A percentile compares a stretch with the other conserved stretches of the same genome.
Evolutionary conservation across 78 protist genomes (phyloP).

Genomic region (Pigoraptor vietnamica): DNA sequence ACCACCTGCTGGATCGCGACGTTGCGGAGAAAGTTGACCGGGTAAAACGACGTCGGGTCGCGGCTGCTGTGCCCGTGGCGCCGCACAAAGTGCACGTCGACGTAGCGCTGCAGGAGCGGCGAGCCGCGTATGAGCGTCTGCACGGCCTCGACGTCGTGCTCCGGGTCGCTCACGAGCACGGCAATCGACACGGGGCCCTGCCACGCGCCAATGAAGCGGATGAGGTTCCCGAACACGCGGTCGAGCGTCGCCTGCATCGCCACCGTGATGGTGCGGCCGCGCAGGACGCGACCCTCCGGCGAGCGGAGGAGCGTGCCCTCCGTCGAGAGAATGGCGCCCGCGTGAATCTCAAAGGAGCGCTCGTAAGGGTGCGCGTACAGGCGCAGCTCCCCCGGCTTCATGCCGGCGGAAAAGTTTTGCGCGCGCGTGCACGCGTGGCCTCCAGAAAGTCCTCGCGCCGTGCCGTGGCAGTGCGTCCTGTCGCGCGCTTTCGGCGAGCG

Average conservation of each 20-base stretch:
- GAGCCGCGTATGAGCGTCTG: not conserved
- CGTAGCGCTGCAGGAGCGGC: not conserved
- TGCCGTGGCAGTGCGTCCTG: not conserved
- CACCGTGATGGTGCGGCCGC: not conserved
- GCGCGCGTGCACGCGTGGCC: not conserved
- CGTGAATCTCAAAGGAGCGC: not conserved
- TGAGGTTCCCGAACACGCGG: not conserved
- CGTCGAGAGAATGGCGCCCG: not conserved
- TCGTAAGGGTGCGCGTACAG: not conserved
- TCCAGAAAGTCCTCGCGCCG: not conserved
- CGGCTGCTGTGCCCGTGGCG: not conserved
- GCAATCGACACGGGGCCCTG: conserved; percentile 30
- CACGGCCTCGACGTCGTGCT: conserved; percentile 9
- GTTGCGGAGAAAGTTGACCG: conserved; percentile 25
- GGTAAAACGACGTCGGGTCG: conserved; percentile 17
- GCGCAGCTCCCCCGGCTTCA: not conserved
- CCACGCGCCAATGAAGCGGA: not conserved
- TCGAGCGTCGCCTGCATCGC: not conserved
- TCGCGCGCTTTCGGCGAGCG: not conserved
- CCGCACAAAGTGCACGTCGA: conserved; percentile 33
- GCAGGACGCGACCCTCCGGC: not conserved
- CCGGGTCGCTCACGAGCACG: not conserved
- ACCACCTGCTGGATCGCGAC: conserved; percentile 7
- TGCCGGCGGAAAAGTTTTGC: not conserved
- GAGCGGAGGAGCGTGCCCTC: not conserved